Conservation (phyloP, 2,329 filamentous ascomycete genomes). For the Aspergillus hortae region DNA sequence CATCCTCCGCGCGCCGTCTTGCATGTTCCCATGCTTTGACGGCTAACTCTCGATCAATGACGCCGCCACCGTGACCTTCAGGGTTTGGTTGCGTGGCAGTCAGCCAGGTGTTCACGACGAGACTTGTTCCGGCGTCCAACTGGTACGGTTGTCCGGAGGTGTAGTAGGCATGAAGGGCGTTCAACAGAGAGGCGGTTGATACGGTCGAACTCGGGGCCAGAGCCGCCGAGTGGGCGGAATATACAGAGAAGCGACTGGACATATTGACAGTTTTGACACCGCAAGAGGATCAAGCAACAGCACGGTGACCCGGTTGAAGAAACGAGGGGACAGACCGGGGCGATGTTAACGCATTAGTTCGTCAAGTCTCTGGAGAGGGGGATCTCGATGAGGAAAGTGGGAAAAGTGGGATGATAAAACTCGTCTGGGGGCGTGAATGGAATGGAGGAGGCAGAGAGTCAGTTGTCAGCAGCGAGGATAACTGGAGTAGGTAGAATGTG, state of each 20-base stretch:
- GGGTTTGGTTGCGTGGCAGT: constrained; percentile 69
- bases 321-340: not conserved
- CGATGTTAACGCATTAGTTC: constrained; percentile 32
- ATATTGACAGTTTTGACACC: constrained; percentile 38
- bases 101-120: constrained; percentile 94
- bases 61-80: constrained; percentile 68
- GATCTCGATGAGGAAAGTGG: constrained; percentile 2
- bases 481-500: constrained; percentile 2
- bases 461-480: constrained; percentile 12
- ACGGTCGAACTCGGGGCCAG: constrained; percentile 57
- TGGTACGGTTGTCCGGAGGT: constrained; percentile 75
- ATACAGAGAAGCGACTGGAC: constrained; percentile 60
- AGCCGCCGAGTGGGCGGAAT: constrained; percentile 58
- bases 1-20: constrained; percentile 87
- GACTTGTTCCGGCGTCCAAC: constrained; percentile 83
- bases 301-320: not conserved
- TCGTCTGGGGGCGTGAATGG: not conserved
- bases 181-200: constrained; percentile 88
- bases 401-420: constrained; percentile 2
- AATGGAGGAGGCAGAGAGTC: not conserved
- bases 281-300: not conserved
- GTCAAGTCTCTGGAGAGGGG: not conserved
- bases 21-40: constrained; percentile 94
- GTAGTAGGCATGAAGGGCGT: constrained; percentile 87
- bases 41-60: constrained; percentile 75